Conservation (phyloP, 1,284 basidiomycete species). For the Crucibulum cyathiforme region DNA sequence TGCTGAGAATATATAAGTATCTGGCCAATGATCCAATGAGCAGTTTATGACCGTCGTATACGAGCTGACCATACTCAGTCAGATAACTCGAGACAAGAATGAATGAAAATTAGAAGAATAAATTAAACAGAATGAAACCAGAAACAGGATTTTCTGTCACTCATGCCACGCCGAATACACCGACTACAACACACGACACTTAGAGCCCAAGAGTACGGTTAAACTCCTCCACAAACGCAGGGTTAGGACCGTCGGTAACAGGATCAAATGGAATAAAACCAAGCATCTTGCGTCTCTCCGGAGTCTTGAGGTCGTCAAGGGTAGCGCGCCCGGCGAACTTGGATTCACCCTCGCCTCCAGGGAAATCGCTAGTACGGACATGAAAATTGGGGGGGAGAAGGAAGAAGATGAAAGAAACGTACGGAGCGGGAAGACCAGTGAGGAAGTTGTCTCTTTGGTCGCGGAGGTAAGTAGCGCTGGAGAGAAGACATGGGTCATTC, state of each 20-base stretch:
- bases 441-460: slow-evolving; percentile 65
- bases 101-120: no score
- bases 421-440: slow-evolving; percentile 65
- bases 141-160: no score
- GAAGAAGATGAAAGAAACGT: slow-evolving; percentile 26
- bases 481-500: not conserved
- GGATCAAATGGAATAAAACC: slow-evolving; percentile 23
- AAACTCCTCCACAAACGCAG: no score
- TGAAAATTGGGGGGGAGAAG: not conserved
- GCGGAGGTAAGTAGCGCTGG: slow-evolving; percentile 66
- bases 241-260: slow-evolving; percentile 1
- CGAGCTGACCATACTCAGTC: no score
- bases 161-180: no score
- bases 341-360: slow-evolving; percentile 75
- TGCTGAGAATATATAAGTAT: no score
- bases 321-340: slow-evolving; percentile 56
- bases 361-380: slow-evolving; percentile 63
- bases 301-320: slow-evolving; percentile 46
- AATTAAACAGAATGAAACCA: no score
- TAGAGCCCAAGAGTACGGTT: no score
- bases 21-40: no score
- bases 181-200: no score
- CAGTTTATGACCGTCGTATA: no score
- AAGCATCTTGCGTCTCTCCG: slow-evolving; percentile 33
- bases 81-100: no score